A percentile compares a stretch with the other conserved stretches of the same genome.
Evolutionary conservation across 768 basidiomycete genomes (phyloP).

Genomic region (Pluteus cervinus): DNA sequence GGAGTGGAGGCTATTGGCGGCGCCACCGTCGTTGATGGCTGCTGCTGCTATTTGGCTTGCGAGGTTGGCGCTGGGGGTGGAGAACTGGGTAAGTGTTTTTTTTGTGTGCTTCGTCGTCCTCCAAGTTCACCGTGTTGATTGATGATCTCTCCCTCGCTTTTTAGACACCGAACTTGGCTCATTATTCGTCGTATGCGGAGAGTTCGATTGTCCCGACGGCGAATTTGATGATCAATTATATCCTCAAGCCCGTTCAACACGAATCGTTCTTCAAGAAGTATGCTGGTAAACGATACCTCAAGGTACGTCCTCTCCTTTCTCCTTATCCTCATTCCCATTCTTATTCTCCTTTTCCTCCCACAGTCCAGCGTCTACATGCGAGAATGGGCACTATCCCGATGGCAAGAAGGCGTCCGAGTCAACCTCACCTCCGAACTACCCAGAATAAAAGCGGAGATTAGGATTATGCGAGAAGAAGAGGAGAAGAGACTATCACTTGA

Average conservation of each 20-base stretch:
- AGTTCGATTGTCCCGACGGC: slow-evolving; percentile 81
- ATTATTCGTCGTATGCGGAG: slow-evolving; percentile 92
- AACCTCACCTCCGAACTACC: slow-evolving; percentile 55
- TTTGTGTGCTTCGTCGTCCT: background rate
- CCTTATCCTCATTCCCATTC: background rate
- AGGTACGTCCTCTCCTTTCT: slow-evolving; percentile 39
- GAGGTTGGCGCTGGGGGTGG: slow-evolving; percentile 69
- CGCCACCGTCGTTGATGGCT: slow-evolving; percentile 81
- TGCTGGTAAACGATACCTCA: slow-evolving; percentile 81
- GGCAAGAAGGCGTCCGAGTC: slow-evolving; percentile 58
- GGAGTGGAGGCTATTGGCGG: slow-evolving; percentile 79
- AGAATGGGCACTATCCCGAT: slow-evolving; percentile 78
- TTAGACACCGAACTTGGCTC: slow-evolving; percentile 79
- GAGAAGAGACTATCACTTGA: too few relatives aligned
- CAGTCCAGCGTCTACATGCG: slow-evolving; percentile 81
- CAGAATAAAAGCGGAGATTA: slow-evolving; percentile 51
- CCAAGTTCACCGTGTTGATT: slow-evolving; percentile 2
- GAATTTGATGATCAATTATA: slow-evolving; percentile 89
- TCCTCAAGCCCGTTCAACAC: slow-evolving; percentile 73
- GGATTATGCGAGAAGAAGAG: slow-evolving; percentile 28
- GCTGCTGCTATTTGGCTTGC: slow-evolving; percentile 91
- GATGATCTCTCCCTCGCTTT: slow-evolving; percentile 4
- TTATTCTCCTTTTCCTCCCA: slow-evolving; percentile 1
- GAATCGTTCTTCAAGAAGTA: slow-evolving; percentile 94
- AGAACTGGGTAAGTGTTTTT: slow-evolving; percentile 76